phyloP scores from a whole-genome alignment of 805 yeast species.

The Monosporozyma solicola region DNA sequence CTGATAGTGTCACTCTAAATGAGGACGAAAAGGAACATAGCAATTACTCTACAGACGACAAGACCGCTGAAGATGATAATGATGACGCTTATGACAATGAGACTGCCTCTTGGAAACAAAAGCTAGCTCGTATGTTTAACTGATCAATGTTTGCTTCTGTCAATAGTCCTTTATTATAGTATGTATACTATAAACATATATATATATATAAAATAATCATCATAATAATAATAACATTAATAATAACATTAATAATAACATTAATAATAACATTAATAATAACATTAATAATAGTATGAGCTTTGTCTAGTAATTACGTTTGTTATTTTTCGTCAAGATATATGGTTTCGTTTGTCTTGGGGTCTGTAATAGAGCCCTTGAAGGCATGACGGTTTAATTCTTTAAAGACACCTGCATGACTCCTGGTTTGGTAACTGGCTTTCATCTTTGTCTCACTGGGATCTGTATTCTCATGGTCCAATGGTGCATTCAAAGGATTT shows the following conservation, averaged over 20 bases:
- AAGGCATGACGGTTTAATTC: background rate
- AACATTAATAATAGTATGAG: no score
- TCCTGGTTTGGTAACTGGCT: background rate
- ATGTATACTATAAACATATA: background rate
- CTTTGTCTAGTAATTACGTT: no score
- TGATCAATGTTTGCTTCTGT: background rate
- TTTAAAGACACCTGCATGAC: background rate
- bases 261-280: no score
- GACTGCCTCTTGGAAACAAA: background rate
- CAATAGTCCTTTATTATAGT: background rate
- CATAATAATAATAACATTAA: background rate
- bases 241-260: no score
- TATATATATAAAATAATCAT: background rate
- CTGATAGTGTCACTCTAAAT: constrained; percentile 11
- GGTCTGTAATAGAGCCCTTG: background rate
- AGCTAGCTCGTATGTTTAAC: background rate
- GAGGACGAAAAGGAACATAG: background rate
- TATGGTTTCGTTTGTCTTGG: background rate
- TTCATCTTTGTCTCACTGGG: background rate
- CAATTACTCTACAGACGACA: background rate
- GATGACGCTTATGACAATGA: background rate
- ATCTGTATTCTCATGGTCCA: background rate
- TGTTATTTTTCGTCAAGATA: background rate
- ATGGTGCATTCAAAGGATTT: constrained; percentile 11
- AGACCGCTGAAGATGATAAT: background rate